These are phyloP conservation scores for Entomortierella parvispora DNA, from an alignment of 192 early-diverging fungal genomes.

Conservation along the genomic window DNA sequence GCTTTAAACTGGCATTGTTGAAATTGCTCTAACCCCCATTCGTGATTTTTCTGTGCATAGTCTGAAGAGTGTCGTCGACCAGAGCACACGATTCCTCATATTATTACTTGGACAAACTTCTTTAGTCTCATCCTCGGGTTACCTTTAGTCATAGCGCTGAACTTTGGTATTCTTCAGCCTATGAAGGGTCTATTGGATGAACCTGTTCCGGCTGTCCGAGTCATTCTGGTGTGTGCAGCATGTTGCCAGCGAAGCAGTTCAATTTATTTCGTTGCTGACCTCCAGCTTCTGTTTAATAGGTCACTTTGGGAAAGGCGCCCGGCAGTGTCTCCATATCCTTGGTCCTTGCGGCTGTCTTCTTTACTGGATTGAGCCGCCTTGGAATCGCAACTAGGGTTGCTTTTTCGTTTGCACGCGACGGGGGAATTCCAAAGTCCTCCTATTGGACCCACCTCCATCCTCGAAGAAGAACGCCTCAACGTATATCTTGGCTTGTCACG, in stretches of 20 bases:
- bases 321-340: constrained; percentile 9
- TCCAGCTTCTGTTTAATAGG: constrained; percentile 1
- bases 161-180: constrained; percentile 21
- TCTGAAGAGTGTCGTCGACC: constrained; percentile 32
- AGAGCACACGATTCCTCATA: constrained; percentile 19
- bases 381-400: constrained; percentile 16
- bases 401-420: constrained; percentile 41
- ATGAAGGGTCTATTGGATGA: constrained; percentile 42
- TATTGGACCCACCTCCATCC: constrained; percentile 40
- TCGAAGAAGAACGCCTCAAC: constrained; percentile 27
- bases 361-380: constrained; percentile 25
- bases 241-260: background rate
- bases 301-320: background rate
- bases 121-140: constrained; percentile 21
- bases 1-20: background rate
- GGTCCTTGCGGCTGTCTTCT: constrained; percentile 23
- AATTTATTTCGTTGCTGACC: background rate
- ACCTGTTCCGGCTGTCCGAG: constrained; percentile 23
- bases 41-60: constrained; percentile 1
- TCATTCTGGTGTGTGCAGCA: constrained; percentile 22
- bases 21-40: background rate
- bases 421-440: constrained; percentile 28
- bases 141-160: constrained; percentile 26
- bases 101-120: constrained; percentile 16
- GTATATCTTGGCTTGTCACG: constrained; percentile 39